phyloP scores from a whole-genome alignment of 805 yeast species.

The Cyberlindnera galapagoensis region DNA sequence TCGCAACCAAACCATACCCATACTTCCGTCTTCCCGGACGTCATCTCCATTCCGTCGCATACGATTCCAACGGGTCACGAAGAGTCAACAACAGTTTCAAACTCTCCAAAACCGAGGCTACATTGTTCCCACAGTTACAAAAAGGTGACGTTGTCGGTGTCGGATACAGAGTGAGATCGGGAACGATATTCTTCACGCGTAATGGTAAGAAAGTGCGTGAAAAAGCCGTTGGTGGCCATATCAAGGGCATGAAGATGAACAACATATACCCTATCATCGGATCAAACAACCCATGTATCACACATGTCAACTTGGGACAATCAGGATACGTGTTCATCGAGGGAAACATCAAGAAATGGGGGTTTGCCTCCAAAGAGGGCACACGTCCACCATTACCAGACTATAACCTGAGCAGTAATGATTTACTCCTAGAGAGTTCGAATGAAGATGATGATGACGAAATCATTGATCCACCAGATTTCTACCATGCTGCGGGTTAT shows the following conservation, averaged over 20 bases:
- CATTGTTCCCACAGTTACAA: constrained; percentile 37
- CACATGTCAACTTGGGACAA: constrained; percentile 65
- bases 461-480: constrained; percentile 22
- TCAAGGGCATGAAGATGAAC: constrained; percentile 58
- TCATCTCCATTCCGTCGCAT: constrained; percentile 60
- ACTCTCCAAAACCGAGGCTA: constrained; percentile 23
- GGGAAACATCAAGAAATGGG: constrained; percentile 82
- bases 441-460: constrained; percentile 26
- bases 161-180: constrained; percentile 76
- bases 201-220: constrained; percentile 73
- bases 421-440: constrained; percentile 64
- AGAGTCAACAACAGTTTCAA: constrained; percentile 56
- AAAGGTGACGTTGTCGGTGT: constrained; percentile 93
- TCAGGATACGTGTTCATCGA: constrained; percentile 75
- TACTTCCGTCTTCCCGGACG: constrained; percentile 71
- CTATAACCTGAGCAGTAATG: constrained; percentile 73
- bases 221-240: constrained; percentile 16
- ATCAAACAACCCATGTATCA: constrained; percentile 30
- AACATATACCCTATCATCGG: constrained; percentile 39
- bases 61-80: constrained; percentile 67
- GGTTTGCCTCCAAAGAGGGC: constrained; percentile 80
- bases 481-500: constrained; percentile 23
- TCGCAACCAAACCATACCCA: constrained; percentile 70
- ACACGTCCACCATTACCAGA: constrained; percentile 91
- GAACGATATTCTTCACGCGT: constrained; percentile 86